Percentiles rank a stretch among this genome's conserved stretches.
Evolutionary conservation across 1,284 basidiomycete species (phyloP).

Genomic region (Fomitopsis schrenkii): DNA sequence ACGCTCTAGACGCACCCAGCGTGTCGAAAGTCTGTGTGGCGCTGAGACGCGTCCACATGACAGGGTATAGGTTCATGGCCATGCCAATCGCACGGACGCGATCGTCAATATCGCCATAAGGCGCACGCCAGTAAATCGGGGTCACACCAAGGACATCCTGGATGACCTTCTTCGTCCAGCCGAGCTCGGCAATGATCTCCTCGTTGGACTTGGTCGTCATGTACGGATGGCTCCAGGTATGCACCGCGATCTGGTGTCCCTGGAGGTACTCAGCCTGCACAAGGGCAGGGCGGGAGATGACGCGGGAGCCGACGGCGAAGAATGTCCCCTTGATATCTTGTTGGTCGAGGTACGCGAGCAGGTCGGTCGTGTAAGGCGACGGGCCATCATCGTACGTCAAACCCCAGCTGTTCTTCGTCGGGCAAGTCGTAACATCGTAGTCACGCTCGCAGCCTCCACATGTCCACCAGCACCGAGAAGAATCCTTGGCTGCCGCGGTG

Average conservation of each 20-base stretch:
- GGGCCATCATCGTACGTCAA: conserved; percentile 78
- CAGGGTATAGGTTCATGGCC: conserved; percentile 64
- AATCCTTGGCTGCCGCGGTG: conserved; percentile 50
- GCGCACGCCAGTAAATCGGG: conserved; percentile 62
- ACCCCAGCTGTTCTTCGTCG: conserved; percentile 69
- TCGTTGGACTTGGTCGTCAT: conserved; percentile 80
- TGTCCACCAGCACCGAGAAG: conserved; percentile 79
- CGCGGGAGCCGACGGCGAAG: conserved; percentile 83
- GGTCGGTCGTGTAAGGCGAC: conserved; percentile 71
- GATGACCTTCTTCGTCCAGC: conserved; percentile 84
- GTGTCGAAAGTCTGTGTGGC: conserved; percentile 62
- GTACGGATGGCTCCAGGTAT: conserved; percentile 67
- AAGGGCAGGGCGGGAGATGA: conserved; percentile 54
- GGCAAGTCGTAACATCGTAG: conserved; percentile 72
- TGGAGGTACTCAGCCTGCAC: conserved; percentile 70
- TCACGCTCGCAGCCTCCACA: conserved; percentile 72
- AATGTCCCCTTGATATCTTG: conserved; percentile 78
- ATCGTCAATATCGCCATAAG: conserved; percentile 71
- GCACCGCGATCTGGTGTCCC: conserved; percentile 69
- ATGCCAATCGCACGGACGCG: conserved; percentile 76
- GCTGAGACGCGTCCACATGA: conserved; percentile 67
- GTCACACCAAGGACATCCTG: conserved; percentile 73
- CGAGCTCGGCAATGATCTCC: conserved; percentile 84
- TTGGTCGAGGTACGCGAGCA: conserved; percentile 65
- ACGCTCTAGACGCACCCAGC: conserved; percentile 36